Percentiles rank a stretch among this genome's conserved stretches.
These are phyloP conservation scores for Phialemonium atrogriseum DNA, from an alignment of 2,329 filamentous ascomycete genomes.

Conservation along the genomic window DNA sequence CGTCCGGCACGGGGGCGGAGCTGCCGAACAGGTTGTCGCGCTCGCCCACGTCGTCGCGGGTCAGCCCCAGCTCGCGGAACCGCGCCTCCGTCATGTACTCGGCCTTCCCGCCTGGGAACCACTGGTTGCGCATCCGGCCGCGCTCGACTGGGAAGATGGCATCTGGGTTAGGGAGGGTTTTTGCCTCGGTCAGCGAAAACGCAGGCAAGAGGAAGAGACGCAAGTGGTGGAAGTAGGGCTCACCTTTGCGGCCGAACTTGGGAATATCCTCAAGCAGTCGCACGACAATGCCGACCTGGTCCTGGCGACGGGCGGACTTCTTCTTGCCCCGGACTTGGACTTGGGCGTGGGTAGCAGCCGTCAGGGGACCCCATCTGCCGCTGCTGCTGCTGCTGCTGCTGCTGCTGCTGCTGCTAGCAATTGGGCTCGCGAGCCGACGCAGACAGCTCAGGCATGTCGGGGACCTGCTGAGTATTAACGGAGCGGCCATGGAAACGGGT, in stretches of 20 bases:
- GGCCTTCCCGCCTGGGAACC: conserved; percentile 22
- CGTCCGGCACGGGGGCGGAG: conserved; percentile 3
- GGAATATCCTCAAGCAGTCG: conserved; percentile 31
- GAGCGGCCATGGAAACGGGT: conserved; percentile 1
- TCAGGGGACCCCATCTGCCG: conserved; percentile 10
- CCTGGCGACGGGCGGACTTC: conserved; percentile 24
- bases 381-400: not conserved
- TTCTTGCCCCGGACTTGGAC: conserved; percentile 28
- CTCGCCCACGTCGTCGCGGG: conserved; percentile 18
- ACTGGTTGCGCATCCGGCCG: conserved; percentile 28
- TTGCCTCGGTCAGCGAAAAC: not conserved
- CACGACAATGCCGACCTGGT: conserved; percentile 34
- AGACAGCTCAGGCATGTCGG: conserved; percentile 25
- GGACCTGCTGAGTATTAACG: conserved; percentile 5
- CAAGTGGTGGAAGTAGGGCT: conserved; percentile 4
- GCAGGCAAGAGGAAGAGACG: conserved; percentile 1
- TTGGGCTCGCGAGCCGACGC: conserved; percentile 13
- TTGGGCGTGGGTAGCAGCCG: conserved; percentile 11
- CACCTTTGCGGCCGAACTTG: conserved; percentile 30
- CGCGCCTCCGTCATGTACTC: conserved; percentile 26
- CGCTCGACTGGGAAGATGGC: conserved; percentile 23
- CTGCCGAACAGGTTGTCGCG: conserved; percentile 19
- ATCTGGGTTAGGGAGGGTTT: conserved; percentile 11
- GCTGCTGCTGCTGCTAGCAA: not conserved
- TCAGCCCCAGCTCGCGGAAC: conserved; percentile 20